phyloP scores from a whole-genome alignment of 1,139 yeast species.

The Kluyveromyces sp. region DNA sequence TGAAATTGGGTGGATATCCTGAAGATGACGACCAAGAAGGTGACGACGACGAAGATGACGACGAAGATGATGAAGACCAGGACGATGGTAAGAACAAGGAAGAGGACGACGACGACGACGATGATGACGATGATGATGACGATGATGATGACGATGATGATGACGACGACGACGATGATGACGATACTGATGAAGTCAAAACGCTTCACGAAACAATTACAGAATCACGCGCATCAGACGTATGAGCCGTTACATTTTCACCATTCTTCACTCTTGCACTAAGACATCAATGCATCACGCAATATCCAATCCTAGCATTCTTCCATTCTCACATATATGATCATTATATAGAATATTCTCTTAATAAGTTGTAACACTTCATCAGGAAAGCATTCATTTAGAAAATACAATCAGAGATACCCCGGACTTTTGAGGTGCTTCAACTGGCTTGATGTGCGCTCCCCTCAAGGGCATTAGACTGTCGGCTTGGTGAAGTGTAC shows the following conservation, averaged over 20 bases:
- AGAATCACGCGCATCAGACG: background rate
- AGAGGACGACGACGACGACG: slow-evolving; percentile 41
- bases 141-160: slow-evolving; percentile 38
- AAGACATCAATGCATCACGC: too few relatives aligned
- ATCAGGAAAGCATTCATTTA: too few relatives aligned
- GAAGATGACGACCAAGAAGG: slow-evolving; percentile 78
- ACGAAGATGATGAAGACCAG: slow-evolving; percentile 40
- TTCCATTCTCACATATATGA: too few relatives aligned
- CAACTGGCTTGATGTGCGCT: too few relatives aligned
- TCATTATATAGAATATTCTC: background rate
- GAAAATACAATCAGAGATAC: too few relatives aligned
- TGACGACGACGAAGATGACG: slow-evolving; percentile 50
- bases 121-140: slow-evolving; percentile 39
- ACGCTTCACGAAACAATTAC: background rate
- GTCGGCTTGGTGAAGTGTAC: too few relatives aligned
- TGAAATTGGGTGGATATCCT: slow-evolving; percentile 84
- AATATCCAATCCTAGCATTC: too few relatives aligned
- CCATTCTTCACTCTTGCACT: too few relatives aligned
- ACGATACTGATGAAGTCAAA: slow-evolving; percentile 1
- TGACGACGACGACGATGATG: slow-evolving; percentile 30
- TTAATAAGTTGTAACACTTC: background rate
- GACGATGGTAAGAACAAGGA: slow-evolving; percentile 39
- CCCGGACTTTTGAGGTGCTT: too few relatives aligned
- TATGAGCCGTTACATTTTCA: background rate
- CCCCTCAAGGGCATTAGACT: too few relatives aligned